A percentile compares a stretch with the other conserved stretches of the same genome.
Conservation (phyloP, 2,329 filamentous ascomycete species). For the Talaromyces funiculosus region DNA sequence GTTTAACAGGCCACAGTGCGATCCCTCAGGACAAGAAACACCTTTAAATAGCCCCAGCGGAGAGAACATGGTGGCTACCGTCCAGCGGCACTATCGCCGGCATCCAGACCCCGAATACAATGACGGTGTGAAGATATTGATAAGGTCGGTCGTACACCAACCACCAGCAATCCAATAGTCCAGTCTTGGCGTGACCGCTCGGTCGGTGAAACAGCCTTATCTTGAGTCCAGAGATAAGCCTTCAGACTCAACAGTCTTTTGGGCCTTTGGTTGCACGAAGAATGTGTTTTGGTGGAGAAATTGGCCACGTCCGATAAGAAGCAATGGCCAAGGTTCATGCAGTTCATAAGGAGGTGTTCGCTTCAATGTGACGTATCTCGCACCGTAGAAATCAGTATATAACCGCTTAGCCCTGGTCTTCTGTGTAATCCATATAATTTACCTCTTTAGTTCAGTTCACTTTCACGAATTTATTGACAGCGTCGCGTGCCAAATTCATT, state of each 20-base stretch:
- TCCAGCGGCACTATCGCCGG: not conserved
- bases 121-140: not conserved
- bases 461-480: not conserved
- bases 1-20: slow-evolving; percentile 47
- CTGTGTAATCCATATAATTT: not conserved
- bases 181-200: not conserved
- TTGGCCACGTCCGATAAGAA: not conserved
- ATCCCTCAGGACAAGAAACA: slow-evolving; percentile 49
- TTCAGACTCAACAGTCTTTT: not conserved
- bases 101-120: not conserved
- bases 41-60: slow-evolving; percentile 51
- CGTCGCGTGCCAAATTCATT: not conserved
- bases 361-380: not conserved
- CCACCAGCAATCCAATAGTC: not conserved
- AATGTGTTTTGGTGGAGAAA: not conserved
- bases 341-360: not conserved
- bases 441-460: not conserved
- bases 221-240: not conserved
- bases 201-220: not conserved
- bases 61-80: slow-evolving; percentile 47
- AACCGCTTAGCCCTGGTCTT: not conserved
- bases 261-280: not conserved
- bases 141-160: not conserved
- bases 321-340: too few species aligned
- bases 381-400: not conserved